Percentiles rank a stretch among this genome's conserved stretches.
These are phyloP conservation scores for Mycena vitilis DNA, from an alignment of 768 basidiomycete genomes.

Conservation along the genomic window DNA sequence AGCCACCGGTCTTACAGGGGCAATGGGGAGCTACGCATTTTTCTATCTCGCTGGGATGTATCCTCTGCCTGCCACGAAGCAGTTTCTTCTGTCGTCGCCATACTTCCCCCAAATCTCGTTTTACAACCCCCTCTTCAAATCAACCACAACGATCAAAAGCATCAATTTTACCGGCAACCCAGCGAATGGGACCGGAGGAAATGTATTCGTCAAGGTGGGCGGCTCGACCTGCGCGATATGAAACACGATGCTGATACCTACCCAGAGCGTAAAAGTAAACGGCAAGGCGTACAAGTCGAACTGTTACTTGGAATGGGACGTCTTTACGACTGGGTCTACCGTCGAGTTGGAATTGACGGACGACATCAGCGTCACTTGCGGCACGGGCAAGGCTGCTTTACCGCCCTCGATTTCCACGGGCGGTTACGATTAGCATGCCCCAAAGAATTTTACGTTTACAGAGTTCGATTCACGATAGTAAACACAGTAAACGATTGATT, in stretches of 20 bases:
- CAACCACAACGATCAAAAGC: slow-evolving; percentile 65
- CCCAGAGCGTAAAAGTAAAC: slow-evolving; percentile 68
- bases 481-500: not conserved
- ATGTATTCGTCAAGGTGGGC: slow-evolving; percentile 67
- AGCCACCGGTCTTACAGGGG: slow-evolving; percentile 49
- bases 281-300: slow-evolving; percentile 69
- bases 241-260: not conserved
- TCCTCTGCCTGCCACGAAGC: slow-evolving; percentile 70
- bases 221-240: not conserved
- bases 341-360: slow-evolving; percentile 68
- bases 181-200: slow-evolving; percentile 60
- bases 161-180: slow-evolving; percentile 67
- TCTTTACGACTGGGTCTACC: slow-evolving; percentile 63
- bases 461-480: not conserved
- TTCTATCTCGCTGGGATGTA: slow-evolving; percentile 73
- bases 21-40: slow-evolving; percentile 71
- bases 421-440: slow-evolving; percentile 57
- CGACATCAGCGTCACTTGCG: slow-evolving; percentile 65
- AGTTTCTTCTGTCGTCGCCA: slow-evolving; percentile 70
- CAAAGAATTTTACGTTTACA: too few species aligned
- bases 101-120: slow-evolving; percentile 72
- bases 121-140: slow-evolving; percentile 68
- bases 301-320: slow-evolving; percentile 75
- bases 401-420: slow-evolving; percentile 77
- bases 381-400: slow-evolving; percentile 55